Evolutionary conservation across 1,284 basidiomycete genomes (phyloP), one percentile per base, ranked within the genome.

Genomic region (Ustilago xerochloae): DNA sequence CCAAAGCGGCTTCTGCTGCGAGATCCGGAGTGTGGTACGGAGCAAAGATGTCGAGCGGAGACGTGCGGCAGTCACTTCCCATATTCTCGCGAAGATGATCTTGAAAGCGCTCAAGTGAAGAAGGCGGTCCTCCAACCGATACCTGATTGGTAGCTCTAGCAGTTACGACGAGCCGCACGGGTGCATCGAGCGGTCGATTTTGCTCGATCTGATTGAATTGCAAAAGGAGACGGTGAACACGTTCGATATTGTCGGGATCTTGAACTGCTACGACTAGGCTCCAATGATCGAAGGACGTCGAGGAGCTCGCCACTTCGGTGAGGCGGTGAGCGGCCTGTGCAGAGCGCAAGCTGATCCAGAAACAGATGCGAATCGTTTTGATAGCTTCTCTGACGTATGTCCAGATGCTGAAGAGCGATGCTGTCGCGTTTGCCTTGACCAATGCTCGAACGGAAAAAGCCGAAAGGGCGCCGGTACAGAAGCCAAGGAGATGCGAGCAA

Each of bases 271-370:
- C 43, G 26, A 69, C 45, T 30, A 63, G 47, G 39, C 71, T 74
- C 71, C 71, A 74, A 32, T 45, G 51, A 16, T 46, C 60, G 4
- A 43, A 35, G 2, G 47, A 26, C 9, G 56, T 12, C 18, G 1
- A 9, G 10, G 16, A 6, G 4, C n/a, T 30, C 1, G 36, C 46
- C 9, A 6, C 33, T 28, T 22, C 30, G 13, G 55, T n/a, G n/a
- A 74, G 48, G 15, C 65, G 53, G 10, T 22, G 15, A 22, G 65
- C 46, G 9, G 58, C 56, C 16, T 50, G 51, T 6, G 66, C 46
- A 16, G 71, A 74, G 43, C 66, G 71, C 22, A 69, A 15, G 29
- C 71, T 52, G 41, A 74, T 55, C 71, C 71, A 74, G 32, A 74
- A 69, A 58, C 57, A 61, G 16, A 69, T 46, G 41, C 71, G 65